Percentiles rank a stretch among this genome's conserved stretches.
These are phyloP conservation scores for Excoecaria agallocha DNA, from an alignment of 345 rosid genomes.

Conservation along the genomic window DNA sequence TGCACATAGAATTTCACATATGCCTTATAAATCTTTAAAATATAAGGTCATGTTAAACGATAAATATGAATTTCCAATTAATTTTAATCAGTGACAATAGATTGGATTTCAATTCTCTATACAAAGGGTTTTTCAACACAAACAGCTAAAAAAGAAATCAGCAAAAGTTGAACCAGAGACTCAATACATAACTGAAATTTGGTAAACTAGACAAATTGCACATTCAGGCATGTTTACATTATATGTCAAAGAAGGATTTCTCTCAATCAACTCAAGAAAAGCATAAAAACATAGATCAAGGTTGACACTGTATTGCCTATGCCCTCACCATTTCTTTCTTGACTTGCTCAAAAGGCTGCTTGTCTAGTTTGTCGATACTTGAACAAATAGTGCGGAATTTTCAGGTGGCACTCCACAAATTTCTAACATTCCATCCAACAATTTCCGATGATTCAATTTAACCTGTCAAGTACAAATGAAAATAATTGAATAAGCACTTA, in stretches of 20 bases:
- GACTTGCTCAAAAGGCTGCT: conserved; percentile 80
- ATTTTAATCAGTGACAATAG: not conserved
- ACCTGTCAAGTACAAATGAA: conserved; percentile 36
- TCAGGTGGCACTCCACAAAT: conserved; percentile 92
- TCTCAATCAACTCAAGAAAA: not conserved
- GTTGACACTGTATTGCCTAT: not conserved
- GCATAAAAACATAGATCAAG: not conserved
- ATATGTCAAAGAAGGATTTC: not conserved
- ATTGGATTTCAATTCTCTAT: not conserved
- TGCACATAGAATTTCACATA: not conserved
- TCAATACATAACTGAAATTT: not conserved
- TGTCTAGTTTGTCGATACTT: conserved; percentile 90
- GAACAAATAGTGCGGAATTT: conserved; percentile 91
- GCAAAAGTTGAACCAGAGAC: not conserved
- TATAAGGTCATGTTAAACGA: not conserved
- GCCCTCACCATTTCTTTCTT: conserved; percentile 79
- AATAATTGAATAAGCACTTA: not conserved
- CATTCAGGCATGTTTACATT: not conserved
- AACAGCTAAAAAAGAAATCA: not conserved
- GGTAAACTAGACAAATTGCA: not conserved
- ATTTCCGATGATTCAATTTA: conserved; percentile 83
- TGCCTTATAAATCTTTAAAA: not conserved
- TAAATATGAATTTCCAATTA: not conserved
- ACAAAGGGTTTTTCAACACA: not conserved
- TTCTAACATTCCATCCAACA: conserved; percentile 92